phyloP scores from a whole-genome alignment of 2,329 filamentous ascomycete genomes.

The Paramyrothecium sp. region DNA sequence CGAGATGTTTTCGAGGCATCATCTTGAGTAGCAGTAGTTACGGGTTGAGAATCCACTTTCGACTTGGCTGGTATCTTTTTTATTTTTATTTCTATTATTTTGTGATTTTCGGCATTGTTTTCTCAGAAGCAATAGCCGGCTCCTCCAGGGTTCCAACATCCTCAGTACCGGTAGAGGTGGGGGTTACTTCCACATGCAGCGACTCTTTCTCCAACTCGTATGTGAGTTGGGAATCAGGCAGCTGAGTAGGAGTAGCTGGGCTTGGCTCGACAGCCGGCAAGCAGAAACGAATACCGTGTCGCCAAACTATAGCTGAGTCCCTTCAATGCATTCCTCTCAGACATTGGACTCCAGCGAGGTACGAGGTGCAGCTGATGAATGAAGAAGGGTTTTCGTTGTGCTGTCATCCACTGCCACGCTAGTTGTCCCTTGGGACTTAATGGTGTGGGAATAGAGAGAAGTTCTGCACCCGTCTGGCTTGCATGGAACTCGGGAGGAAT shows the following conservation, averaged over 20 bases:
- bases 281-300: not conserved
- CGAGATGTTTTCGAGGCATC: too few species aligned
- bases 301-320: not conserved
- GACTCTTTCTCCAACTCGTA: not conserved
- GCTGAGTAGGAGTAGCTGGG: not conserved
- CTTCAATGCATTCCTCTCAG: not conserved
- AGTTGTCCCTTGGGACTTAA: not conserved
- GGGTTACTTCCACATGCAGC: not conserved
- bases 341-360: not conserved
- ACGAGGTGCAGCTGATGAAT: conserved; percentile 10
- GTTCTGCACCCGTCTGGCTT: too few species aligned
- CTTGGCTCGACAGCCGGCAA: not conserved
- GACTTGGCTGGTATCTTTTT: too few species aligned
- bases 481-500: too few species aligned
- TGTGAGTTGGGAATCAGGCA: not conserved
- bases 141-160: not conserved
- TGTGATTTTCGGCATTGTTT: not conserved
- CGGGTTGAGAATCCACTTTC: too few species aligned
- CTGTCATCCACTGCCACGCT: conserved; percentile 9
- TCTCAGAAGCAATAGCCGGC: not conserved
- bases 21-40: too few species aligned
- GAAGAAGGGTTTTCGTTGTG: conserved; percentile 10
- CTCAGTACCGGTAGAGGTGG: not conserved
- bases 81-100: too few species aligned
- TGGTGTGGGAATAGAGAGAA: not conserved